Base-by-base conservation (phyloP, 345 rosid genomes). In the Eucalyptus erythrocorys region DNA sequence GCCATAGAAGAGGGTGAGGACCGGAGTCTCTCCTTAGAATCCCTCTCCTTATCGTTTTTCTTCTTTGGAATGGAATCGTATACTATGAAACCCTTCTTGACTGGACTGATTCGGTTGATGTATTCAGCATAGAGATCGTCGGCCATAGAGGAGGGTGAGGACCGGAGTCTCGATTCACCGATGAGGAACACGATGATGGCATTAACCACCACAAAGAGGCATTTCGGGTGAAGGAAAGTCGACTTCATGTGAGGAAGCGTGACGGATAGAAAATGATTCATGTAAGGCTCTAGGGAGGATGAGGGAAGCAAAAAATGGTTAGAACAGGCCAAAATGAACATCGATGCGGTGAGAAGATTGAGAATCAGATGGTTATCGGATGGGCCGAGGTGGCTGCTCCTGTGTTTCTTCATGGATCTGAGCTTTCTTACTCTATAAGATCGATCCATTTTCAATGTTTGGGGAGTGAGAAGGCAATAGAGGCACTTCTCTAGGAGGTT, bases 141-240 rank as follows among this genome's bases (percentile, higher is more conserved):
- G 2, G 40, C 34, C 5, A 91, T 87, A 51, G 92, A 82, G 27
- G 91, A 61, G 4, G 50, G 45, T 21, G 91, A 86, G n/a, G 37
- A 13, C 40, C 21, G 8, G 64, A 93, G 86, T 88, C 68, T 91
- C 30, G 95, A 93, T 89, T 95, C 93, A 55, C 96, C 91, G 7
- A 93, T 90, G 13, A 95, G 95, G 89, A 92, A 90, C 64, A 87
- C 86, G 49, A 95, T 87, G 27, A 95, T 95, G 80, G 88, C 91
- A 87, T 95, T 95, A 27, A 90, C 92, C 12, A 93, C 90, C 22
- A 95, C 3, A 48, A 95, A 94, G 92, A 94, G 88, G 76, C 92
- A 93, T 86, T 89, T 93, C 3, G 95, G 95, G 47, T 88, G 87
- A 47, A 86, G 88, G 61, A 90, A 87, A 42, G 88, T 92, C 16